These are phyloP conservation scores for Neckera pumila DNA, from an alignment of 225 moss, liverwort and hornwort species.

Conservation along the genomic window DNA sequence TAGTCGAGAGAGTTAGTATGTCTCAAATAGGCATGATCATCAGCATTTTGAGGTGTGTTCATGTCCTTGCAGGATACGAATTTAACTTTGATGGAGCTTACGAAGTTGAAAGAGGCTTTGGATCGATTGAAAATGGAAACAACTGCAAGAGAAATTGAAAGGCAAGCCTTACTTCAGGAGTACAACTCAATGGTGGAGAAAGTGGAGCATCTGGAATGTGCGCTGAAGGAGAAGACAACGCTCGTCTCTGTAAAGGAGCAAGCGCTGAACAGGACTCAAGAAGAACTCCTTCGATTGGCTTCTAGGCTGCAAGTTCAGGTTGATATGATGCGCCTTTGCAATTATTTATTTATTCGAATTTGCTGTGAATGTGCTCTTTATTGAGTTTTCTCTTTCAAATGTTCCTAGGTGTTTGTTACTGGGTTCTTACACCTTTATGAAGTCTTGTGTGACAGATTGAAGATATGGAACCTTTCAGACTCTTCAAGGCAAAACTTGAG, in stretches of 20 bases:
- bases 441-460: constrained; percentile 16
- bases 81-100: constrained; percentile 22
- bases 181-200: constrained; percentile 40
- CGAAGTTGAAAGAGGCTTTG: constrained; percentile 32
- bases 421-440: background rate
- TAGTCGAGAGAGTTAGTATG: background rate
- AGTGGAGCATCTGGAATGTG: constrained; percentile 41
- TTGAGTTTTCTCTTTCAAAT: background rate
- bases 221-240: constrained; percentile 40
- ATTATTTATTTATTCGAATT: background rate
- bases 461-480: constrained; percentile 17
- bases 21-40: background rate
- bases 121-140: constrained; percentile 35
- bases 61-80: constrained; percentile 20
- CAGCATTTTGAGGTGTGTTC: background rate
- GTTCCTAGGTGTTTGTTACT: background rate
- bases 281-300: constrained; percentile 35
- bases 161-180: constrained; percentile 33
- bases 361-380: background rate
- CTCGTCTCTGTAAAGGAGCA: constrained; percentile 47
- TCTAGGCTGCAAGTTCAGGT: constrained; percentile 52
- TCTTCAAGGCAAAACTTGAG: constrained; percentile 15
- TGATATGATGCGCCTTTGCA: background rate
- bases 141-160: constrained; percentile 35
- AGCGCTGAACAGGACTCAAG: constrained; percentile 34